A percentile compares a stretch with the other conserved stretches of the same genome.
Evolutionary conservation across 2,329 filamentous ascomycete species (phyloP).

Genomic region (Hawksworthiomyces lignivorus): DNA sequence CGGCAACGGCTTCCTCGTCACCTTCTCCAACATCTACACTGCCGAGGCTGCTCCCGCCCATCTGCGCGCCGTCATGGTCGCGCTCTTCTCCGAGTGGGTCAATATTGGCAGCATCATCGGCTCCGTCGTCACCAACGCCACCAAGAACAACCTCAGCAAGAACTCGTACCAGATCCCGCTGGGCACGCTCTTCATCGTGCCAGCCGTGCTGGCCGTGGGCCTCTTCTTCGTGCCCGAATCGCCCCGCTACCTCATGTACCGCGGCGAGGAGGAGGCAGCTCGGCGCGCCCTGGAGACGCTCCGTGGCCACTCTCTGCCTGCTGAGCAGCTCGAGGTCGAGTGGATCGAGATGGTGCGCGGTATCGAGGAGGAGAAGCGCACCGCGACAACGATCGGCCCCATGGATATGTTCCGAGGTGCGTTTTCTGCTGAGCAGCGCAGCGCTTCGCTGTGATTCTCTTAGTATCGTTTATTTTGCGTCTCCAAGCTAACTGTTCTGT

Average conservation of each 20-base stretch:
- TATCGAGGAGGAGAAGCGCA: slow-evolving; percentile 30
- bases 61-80: slow-evolving; percentile 17
- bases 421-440: too few species aligned
- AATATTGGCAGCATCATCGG: slow-evolving; percentile 16
- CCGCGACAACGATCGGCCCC: slow-evolving; percentile 23
- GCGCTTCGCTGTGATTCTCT: too few species aligned
- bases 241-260: slow-evolving; percentile 34
- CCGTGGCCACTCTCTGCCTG: slow-evolving; percentile 21
- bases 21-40: slow-evolving; percentile 39
- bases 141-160: slow-evolving; percentile 9
- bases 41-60: slow-evolving; percentile 40
- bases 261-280: slow-evolving; percentile 20
- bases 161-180: slow-evolving; percentile 16
- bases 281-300: slow-evolving; percentile 23
- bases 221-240: slow-evolving; percentile 39
- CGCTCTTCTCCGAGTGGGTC: slow-evolving; percentile 16
- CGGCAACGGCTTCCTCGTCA: slow-evolving; percentile 36
- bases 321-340: slow-evolving; percentile 29
- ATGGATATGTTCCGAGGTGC: slow-evolving; percentile 33
- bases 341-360: slow-evolving; percentile 32
- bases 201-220: slow-evolving; percentile 21
- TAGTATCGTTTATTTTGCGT: too few species aligned
- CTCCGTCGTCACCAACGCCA: slow-evolving; percentile 11
- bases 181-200: slow-evolving; percentile 14
- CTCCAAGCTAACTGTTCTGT: too few species aligned